Evolutionary conservation across 305 asterid genomes (phyloP).

Genomic region (Andrographis paniculata): DNA sequence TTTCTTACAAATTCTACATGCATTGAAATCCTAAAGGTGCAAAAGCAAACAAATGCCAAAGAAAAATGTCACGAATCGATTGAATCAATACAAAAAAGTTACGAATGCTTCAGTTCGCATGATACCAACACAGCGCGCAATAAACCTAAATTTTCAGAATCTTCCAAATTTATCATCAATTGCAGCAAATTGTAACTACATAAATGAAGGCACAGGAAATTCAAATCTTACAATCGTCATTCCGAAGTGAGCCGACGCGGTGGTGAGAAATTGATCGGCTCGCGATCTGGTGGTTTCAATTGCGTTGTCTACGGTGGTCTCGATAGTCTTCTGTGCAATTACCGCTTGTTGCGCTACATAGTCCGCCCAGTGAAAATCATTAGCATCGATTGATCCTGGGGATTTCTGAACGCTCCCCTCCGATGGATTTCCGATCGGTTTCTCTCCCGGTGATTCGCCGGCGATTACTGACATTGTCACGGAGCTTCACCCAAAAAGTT

Average conservation of each 20-base stretch:
- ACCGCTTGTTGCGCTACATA: conserved; percentile 65
- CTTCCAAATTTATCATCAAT: background rate
- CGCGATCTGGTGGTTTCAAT: conserved; percentile 57
- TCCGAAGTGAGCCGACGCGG: conserved; percentile 71
- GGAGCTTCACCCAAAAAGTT: background rate
- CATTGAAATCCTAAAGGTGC: too few species aligned
- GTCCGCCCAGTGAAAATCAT: conserved; percentile 43
- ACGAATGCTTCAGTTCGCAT: too few species aligned
- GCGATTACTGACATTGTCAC: conserved; percentile 34
- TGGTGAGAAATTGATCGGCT: conserved; percentile 56
- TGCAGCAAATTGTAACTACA: background rate
- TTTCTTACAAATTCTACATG: too few species aligned
- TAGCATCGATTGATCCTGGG: conserved; percentile 24
- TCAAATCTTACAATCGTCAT: conserved; percentile 54
- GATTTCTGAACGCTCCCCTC: conserved; percentile 20
- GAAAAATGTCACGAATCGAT: too few species aligned
- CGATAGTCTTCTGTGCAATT: conserved; percentile 45
- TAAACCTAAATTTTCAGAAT: background rate
- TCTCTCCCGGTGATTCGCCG: conserved; percentile 46
- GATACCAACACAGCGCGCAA: conserved; percentile 1
- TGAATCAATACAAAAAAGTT: too few species aligned
- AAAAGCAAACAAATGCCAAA: too few species aligned
- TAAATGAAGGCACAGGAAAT: background rate
- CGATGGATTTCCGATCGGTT: conserved; percentile 17
- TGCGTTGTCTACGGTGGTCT: conserved; percentile 48